Evolutionary conservation across 306 rosid species (phyloP).

Genomic region (Betula pendula): DNA sequence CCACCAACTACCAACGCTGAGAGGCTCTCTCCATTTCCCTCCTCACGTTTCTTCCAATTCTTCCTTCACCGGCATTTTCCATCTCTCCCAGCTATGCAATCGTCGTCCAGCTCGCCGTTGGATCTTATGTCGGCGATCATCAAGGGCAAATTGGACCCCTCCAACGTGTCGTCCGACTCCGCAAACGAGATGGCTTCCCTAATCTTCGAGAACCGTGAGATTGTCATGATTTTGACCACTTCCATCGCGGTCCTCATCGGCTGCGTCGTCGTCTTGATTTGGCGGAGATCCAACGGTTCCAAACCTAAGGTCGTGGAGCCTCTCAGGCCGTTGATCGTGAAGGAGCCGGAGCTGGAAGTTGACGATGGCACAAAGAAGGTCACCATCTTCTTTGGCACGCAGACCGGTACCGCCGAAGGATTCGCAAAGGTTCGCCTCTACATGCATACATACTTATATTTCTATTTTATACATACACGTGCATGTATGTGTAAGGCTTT

Average conservation of each 20-base stretch:
- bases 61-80: slow-evolving; percentile 8
- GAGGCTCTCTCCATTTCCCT: slow-evolving; percentile 20
- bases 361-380: slow-evolving; percentile 87
- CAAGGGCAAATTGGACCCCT: slow-evolving; percentile 67
- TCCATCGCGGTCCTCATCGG: slow-evolving; percentile 86
- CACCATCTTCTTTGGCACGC: slow-evolving; percentile 91
- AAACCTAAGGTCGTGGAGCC: slow-evolving; percentile 42
- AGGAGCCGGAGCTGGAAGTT: slow-evolving; percentile 45
- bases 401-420: slow-evolving; percentile 99
- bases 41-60: neutral
- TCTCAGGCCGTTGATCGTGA: slow-evolving; percentile 48
- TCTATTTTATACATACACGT: neutral
- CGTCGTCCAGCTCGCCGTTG: slow-evolving; percentile 65
- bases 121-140: slow-evolving; percentile 87
- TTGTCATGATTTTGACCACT: slow-evolving; percentile 66
- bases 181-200: slow-evolving; percentile 45
- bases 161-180: slow-evolving; percentile 51
- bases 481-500: neutral
- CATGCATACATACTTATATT: neutral
- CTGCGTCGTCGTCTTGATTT: slow-evolving; percentile 67
- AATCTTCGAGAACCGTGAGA: slow-evolving; percentile 68
- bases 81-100: slow-evolving; percentile 43
- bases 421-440: slow-evolving; percentile 67
- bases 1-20: slow-evolving; percentile 8
- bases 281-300: slow-evolving; percentile 67